Evolutionary conservation across 139 green algal species (phyloP).

Genomic region (Chlamydomonas incerta): DNA sequence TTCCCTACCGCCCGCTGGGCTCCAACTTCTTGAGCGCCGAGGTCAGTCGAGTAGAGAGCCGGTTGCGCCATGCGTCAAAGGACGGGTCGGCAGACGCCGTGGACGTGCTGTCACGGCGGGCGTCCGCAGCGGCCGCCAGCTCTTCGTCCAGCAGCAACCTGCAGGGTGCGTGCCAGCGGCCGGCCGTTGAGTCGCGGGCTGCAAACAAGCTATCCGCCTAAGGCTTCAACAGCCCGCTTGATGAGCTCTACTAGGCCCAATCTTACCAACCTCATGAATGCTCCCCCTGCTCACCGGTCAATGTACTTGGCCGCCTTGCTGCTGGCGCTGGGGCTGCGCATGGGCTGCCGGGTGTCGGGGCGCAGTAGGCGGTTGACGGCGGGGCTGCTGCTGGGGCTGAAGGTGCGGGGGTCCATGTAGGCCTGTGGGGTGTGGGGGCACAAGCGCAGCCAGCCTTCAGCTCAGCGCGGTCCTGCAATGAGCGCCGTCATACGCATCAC

Average conservation of each 20-base stretch:
- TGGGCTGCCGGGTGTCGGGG: neutral
- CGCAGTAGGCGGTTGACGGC: neutral
- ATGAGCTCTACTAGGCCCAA: no score
- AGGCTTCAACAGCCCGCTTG: no score
- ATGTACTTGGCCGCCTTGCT: conserved; percentile 31
- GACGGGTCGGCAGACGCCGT: neutral
- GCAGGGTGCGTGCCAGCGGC: neutral
- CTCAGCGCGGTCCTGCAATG: no score
- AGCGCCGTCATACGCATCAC: no score
- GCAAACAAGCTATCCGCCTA: no score
- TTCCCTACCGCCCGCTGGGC: neutral
- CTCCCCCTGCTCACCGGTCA: conserved; percentile 12
- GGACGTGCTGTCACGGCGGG: conserved; percentile 4
- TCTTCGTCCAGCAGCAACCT: conserved; percentile 26
- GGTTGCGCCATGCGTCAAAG: conserved; percentile 35
- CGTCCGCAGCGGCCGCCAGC: neutral
- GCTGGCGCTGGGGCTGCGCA: neutral
- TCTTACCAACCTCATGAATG: no score
- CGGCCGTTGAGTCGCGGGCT: no score
- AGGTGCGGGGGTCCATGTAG: neutral
- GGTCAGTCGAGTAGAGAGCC: neutral
- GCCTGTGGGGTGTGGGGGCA: no score
- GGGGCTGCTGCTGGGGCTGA: conserved; percentile 14
- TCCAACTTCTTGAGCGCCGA: conserved; percentile 35
- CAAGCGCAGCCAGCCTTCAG: no score